Evolutionary conservation across 2,329 filamentous ascomycete species (phyloP), one percentile per base, ranked within the genome.

Genomic region (Pyrenochaeta sp.): DNA sequence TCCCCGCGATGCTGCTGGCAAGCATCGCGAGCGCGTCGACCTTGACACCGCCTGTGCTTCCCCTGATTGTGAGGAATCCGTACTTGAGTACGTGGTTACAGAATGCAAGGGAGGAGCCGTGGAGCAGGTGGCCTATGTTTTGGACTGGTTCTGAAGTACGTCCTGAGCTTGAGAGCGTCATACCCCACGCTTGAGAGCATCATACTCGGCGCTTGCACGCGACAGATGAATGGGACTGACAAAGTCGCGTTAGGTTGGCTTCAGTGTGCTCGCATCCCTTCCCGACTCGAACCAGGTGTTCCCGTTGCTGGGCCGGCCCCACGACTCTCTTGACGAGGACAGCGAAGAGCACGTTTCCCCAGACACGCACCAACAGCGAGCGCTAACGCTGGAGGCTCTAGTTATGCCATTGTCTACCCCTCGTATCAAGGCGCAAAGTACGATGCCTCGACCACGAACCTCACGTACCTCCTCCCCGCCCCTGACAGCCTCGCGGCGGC

Each of bases 81-180:
- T 80, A 80, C 56, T 63, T 79, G 41, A 78, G 74, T 42, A 77
- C 76, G 60, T 81, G 69, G 79, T 75, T 90, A 43, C 77, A 78
- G 34, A 80, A 82, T 68, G 88, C 89, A 27, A 81, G 90, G 55
- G 81, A 87, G 42, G 79, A 80, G 31, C 90, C 90, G 2, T 95
- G 90, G 90, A 81, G 84, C 40, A 81, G 83, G 72, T 96, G 90
- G 90, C 90, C 90, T 17, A 93, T 93, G 69, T 91, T 92, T 69
- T 92, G 86, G 79, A 89, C 86, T 6, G 88, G 88, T 22, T 77
- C 84, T 60, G 79, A 86, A 65, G 79, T 83, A 68, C 22, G n/a
- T n/a, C n/a, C n/a, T n/a, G n/a, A n/a, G 50, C 4, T 38, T 36
- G 8, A 19, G 21, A 31, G 11, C 30, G 3, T 8, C 7, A 31